A percentile compares a stretch with the other conserved stretches of the same genome.
Conservation (phyloP, 2,329 filamentous ascomycete genomes). For the Ophioceras dolichostomum region DNA sequence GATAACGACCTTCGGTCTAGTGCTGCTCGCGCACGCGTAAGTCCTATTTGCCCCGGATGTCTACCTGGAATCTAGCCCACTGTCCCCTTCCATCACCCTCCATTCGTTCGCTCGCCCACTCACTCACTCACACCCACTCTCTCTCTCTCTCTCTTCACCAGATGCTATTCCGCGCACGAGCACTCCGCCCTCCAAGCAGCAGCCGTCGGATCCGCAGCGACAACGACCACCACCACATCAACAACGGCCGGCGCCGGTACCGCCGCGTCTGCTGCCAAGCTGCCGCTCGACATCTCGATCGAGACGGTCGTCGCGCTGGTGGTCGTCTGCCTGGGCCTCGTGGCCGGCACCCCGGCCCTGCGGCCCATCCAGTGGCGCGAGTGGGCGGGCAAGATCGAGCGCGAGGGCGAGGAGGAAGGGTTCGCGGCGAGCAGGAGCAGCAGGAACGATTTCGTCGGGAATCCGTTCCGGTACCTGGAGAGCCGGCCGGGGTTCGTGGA, state of each 20-base stretch:
- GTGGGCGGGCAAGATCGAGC: conserved; percentile 76
- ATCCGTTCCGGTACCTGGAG: conserved; percentile 71
- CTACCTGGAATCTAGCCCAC: too few species aligned
- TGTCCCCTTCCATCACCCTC: conserved; percentile 9
- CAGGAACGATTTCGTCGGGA: conserved; percentile 56
- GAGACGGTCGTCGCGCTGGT: conserved; percentile 75
- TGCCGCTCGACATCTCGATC: conserved; percentile 78
- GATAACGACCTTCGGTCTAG: conserved; percentile 60
- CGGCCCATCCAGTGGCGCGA: conserved; percentile 75
- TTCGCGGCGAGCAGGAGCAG: conserved; percentile 37
- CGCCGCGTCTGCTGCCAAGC: conserved; percentile 27
- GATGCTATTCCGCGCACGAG: conserved; percentile 94
- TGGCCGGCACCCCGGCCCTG: conserved; percentile 62
- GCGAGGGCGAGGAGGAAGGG: conserved; percentile 48
- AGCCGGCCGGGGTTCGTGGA: conserved; percentile 77
- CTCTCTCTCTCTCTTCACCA: conserved; percentile 25
- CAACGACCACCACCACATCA: conserved; percentile 26
- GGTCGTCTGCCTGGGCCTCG: conserved; percentile 72
- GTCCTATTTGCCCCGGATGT: too few species aligned
- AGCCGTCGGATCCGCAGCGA: background rate
- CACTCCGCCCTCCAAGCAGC: conserved; percentile 65
- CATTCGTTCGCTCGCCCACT: conserved; percentile 5
- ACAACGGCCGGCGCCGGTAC: conserved; percentile 26
- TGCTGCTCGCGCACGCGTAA: conserved; percentile 82
- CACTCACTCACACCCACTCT: conserved; percentile 6